phyloP scores from a whole-genome alignment of 129 eudicot species.

The Mikania micrantha region DNA sequence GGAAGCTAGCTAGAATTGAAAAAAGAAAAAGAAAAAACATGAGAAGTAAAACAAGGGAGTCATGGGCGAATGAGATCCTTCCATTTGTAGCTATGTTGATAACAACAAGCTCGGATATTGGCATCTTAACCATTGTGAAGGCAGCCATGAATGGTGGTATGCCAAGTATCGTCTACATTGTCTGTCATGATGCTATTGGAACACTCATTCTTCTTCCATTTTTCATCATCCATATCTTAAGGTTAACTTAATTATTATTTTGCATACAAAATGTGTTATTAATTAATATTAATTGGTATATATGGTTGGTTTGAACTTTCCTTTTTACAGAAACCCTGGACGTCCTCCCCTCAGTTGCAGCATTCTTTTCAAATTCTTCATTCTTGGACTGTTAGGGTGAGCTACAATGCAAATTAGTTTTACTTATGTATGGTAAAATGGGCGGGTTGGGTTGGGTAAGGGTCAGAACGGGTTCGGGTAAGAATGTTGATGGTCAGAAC shows the following conservation, averaged over 20 bases:
- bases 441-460: too few relatives aligned
- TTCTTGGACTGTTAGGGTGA: conserved; percentile 47
- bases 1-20: too few relatives aligned
- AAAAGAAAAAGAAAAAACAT: not conserved
- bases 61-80: conserved; percentile 6
- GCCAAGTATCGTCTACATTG: conserved; percentile 21
- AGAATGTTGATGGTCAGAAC: too few relatives aligned
- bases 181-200: conserved; percentile 31
- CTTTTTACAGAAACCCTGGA: conserved; percentile 18
- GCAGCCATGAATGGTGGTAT: conserved; percentile 34
- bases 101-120: conserved; percentile 20
- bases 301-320: too few relatives aligned
- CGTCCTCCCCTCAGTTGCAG: conserved; percentile 24
- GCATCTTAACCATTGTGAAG: conserved; percentile 23
- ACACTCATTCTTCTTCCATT: conserved; percentile 36
- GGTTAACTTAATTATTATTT: not conserved
- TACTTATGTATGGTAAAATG: too few relatives aligned
- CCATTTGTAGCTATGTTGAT: conserved; percentile 28
- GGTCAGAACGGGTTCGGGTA: too few relatives aligned
- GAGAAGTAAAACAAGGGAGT: not conserved
- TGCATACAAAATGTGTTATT: too few relatives aligned
- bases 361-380: conserved; percentile 33
- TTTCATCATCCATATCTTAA: conserved; percentile 21
- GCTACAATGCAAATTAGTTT: not conserved
- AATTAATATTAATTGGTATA: too few relatives aligned